Evolutionary conservation across 768 basidiomycete genomes (phyloP).

Genomic region (Sarcodon aspratus): DNA sequence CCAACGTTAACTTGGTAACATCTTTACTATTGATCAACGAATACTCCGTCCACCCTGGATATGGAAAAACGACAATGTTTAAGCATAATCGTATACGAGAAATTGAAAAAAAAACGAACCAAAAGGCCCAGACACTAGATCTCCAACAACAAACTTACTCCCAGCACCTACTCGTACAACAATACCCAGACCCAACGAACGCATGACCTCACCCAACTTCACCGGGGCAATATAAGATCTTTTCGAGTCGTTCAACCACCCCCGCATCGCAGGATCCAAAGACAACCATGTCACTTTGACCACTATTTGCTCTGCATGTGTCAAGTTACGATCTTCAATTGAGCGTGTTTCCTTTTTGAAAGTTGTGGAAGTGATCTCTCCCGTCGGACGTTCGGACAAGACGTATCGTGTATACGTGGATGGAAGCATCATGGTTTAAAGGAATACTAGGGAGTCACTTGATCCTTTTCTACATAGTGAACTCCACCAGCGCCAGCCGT

Average conservation of each 20-base stretch:
- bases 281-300: slow-evolving; percentile 74
- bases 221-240: slow-evolving; percentile 61
- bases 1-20: slow-evolving; percentile 46
- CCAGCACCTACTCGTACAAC: slow-evolving; percentile 47
- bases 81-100: neutral
- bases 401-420: slow-evolving; percentile 51
- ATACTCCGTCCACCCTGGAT: slow-evolving; percentile 70
- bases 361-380: slow-evolving; percentile 59
- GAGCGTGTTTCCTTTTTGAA: slow-evolving; percentile 52
- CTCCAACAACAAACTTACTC: slow-evolving; percentile 50
- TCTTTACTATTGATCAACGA: slow-evolving; percentile 43
- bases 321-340: slow-evolving; percentile 36
- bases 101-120: slow-evolving; percentile 36
- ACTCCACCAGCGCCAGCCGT: too few relatives aligned
- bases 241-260: slow-evolving; percentile 55
- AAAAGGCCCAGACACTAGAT: slow-evolving; percentile 49
- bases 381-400: slow-evolving; percentile 62
- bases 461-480: too few relatives aligned
- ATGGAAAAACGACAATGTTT: neutral
- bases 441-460: too few relatives aligned
- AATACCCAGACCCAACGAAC: slow-evolving; percentile 55
- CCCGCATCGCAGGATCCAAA: slow-evolving; percentile 84
- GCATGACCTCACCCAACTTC: slow-evolving; percentile 52
- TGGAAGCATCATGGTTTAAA: neutral
- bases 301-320: slow-evolving; percentile 39